phyloP scores from a whole-genome alignment of 345 rosid species.

The Kernera saxatilis region DNA sequence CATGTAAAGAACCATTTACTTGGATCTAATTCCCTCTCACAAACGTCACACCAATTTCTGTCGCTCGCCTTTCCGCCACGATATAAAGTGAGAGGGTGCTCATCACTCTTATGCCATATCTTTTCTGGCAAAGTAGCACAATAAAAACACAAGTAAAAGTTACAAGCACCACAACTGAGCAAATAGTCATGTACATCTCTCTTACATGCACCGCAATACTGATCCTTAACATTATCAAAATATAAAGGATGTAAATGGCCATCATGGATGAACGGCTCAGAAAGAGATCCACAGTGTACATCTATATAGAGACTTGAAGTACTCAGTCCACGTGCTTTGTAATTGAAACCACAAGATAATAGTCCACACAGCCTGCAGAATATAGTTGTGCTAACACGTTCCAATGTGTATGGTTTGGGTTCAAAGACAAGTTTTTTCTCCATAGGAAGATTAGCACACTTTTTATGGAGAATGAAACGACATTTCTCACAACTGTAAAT shows the following conservation, averaged over 20 bases:
- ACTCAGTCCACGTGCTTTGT: neutral
- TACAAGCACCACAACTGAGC: neutral
- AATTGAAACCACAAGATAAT: neutral
- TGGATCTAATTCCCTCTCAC: neutral
- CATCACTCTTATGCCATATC: neutral
- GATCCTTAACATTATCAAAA: fast-evolving
- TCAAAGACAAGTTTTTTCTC: neutral
- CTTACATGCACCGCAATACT: neutral
- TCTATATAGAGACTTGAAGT: too few relatives aligned
- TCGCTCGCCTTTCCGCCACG: neutral
- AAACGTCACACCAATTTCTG: neutral
- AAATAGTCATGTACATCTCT: fast-evolving
- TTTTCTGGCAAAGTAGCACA: neutral
- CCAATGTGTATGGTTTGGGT: neutral
- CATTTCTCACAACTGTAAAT: neutral
- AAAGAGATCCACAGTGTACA: neutral
- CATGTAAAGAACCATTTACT: neutral
- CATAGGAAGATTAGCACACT: neutral
- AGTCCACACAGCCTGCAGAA: neutral
- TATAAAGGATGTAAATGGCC: neutral
- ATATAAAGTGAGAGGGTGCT: neutral
- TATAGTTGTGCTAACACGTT: neutral
- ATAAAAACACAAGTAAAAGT: neutral
- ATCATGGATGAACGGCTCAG: neutral
- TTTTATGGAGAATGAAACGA: neutral